Evolutionary conservation across 2,329 filamentous ascomycete genomes (phyloP), one percentile per base, ranked within the genome.

Genomic region (Sporothrix schenckii): DNA sequence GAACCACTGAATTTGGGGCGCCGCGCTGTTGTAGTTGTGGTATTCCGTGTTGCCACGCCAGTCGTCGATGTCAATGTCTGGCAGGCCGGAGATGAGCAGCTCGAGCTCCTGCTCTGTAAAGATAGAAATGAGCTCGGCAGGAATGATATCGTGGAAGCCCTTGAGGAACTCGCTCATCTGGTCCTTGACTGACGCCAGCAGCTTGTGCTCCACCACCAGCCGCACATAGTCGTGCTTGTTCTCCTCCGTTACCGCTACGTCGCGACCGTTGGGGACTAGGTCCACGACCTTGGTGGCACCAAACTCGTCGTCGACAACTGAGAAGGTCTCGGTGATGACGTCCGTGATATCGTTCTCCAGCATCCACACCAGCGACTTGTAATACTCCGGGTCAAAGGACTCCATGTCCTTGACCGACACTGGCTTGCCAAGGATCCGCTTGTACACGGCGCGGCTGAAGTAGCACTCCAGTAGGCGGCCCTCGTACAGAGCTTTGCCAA

Each of bases 31-130:
- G 83, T 99, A 99, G 80, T 98, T 98, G 81, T 98, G 94, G 77
- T 99, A 98, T 78, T 99, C 96, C 2, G 94, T 97, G 81, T 97
- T 97, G 81, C 92, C 93, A 87, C 97, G 97, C 95, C 95, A 99
- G 81, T 99, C 95, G 77, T 99, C 95, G 53, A 98, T 89, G 76
- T 99, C 94, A 75, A 99, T 97, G 77, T 99, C 95, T 1, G 95
- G 95, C 67, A 99, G 86, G 78, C 95, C 95, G 66, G 95, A 99
- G 77, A 99, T 99, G 72, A 99, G 86, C 63, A 99, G 84, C 80
- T 99, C 95, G 39, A 99, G 86, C 81, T 99, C 95, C 79, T 99
- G 95, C 80, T 99, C 95, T 79, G 97, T 97, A 85, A 99, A 99
- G 77, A 99, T 99, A 66, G 93, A 91, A 76, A 99, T 92, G 65